Base-by-base conservation (phyloP, 164 flowering plant species). In the Umbellularia californica region DNA sequence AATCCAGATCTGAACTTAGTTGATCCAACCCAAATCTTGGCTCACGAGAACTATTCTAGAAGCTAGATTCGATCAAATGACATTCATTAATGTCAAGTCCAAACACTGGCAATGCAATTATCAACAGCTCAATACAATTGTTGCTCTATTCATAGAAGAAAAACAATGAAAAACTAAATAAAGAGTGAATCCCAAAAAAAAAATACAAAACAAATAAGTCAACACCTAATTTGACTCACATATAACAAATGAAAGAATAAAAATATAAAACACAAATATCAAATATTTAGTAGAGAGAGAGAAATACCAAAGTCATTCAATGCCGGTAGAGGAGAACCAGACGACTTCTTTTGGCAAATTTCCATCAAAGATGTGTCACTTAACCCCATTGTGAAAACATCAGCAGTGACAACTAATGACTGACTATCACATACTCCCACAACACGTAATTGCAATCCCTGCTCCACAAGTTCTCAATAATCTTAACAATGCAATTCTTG, bases 371-470 rank as follows among this genome's bases (percentile, higher is more conserved):
- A 68, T 2, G 63, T 58, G 70, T 94, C 98, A 73, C 77, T 81
- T 3, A 94, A 74, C 70, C 83, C 92, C 78, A 5, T 75, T 7
- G 72, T 73, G 50, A 75, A 66, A 62, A 83, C 78, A 78, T 94
- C 89, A 5, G 81, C 65, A 0, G 79, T 80, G 76, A 80, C 72
- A 35, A 90, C 75, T 65, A 90, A 62, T 0, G 88, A 85, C 72
- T 82, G 87, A 74, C 97, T 91, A 71, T 94, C 98, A 33, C 87
- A 81, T 9, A 92, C 85, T 70, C 97, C 97, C 70, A 94, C 85
- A 27, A 91, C 92, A 50, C 91, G 82, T 83, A 94, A 76, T 64
- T 74, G 81, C 76, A 92, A 80, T 64, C 95, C 97, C 97, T 94
- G 83, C 76, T 17, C 52, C 71, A 79, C 58, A 28, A 62, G 77